Conservation (phyloP, 2,329 filamentous ascomycete genomes). For the Zarea fungicola region DNA sequence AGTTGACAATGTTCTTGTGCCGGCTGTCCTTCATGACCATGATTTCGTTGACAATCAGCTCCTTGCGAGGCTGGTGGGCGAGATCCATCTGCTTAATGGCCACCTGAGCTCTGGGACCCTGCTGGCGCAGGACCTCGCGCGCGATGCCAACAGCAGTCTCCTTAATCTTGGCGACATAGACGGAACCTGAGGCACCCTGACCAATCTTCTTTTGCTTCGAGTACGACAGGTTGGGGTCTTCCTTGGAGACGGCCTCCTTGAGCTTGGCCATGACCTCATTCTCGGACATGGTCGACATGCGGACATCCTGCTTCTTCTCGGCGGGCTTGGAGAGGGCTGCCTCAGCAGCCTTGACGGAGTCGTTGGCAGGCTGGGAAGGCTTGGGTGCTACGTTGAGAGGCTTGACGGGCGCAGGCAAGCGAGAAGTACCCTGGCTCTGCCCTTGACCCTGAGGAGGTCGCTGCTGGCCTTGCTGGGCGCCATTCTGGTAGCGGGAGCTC, state of each 20-base stretch:
- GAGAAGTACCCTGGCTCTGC: constrained; percentile 33
- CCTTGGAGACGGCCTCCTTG: constrained; percentile 90
- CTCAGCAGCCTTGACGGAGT: constrained; percentile 84
- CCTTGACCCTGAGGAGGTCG: constrained; percentile 41
- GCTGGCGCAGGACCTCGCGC: constrained; percentile 68
- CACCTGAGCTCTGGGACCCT: constrained; percentile 80
- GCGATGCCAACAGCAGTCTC: constrained; percentile 84
- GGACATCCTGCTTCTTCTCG: constrained; percentile 83
- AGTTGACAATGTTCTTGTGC: constrained; percentile 98
- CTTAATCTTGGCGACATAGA: constrained; percentile 95
- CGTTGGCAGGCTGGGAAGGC: constrained; percentile 47
- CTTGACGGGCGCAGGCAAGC: constrained; percentile 63
- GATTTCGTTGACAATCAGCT: constrained; percentile 98
- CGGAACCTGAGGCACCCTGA: constrained; percentile 93
- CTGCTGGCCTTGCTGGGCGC: constrained; percentile 46
- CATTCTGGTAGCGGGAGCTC: constrained; percentile 54
- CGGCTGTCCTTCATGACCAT: constrained; percentile 99
- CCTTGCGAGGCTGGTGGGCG: constrained; percentile 92
- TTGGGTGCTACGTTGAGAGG: constrained; percentile 74
- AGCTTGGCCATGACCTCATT: constrained; percentile 95
- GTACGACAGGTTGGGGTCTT: constrained; percentile 91
- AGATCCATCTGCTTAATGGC: constrained; percentile 99
- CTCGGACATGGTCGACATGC: constrained; percentile 98
- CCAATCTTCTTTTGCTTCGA: constrained; percentile 99
- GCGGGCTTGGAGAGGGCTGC: constrained; percentile 83